Evolutionary conservation across 208 protist genomes (phyloP), one percentile per base, ranked within the genome.

Genomic region (Trypanosoma platydactyli): DNA sequence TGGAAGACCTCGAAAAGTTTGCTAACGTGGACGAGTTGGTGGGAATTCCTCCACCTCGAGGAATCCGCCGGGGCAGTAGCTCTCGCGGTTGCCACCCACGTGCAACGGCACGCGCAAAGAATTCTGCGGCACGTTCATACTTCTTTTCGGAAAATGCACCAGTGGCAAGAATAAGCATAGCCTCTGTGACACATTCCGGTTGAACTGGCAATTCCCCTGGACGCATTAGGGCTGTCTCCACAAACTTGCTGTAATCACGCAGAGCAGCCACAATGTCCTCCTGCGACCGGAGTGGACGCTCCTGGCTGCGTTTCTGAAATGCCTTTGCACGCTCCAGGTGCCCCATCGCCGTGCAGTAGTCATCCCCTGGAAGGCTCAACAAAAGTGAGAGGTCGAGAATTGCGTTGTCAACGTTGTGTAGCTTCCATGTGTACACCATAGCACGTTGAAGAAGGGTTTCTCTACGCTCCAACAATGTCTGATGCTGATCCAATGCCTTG

Each of bases 381-480:
- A 82, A 73, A 30, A 94, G 72, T 12, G 83, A 89, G 54, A 92
- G 89, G 64, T 96, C 90, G 24, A 78, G 75, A 71, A 96, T 91
- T 18, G 90, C 90, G 20, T 80, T 64, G 55, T 88, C 80, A 70
- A 83, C 68, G 56, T 87, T 71, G n/a, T 66, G 46, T 18, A 84
- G 51, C 42, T 80, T 68, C 20, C 84, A 80, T 2, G 78, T 73
- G 66, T 87, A 86, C 35, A 91, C 72, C 1, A 76, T 73, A n/a
- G 87, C 90, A n/a, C 90, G 87, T 3, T 76, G 76, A 24, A 96
- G 76, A 42, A 92, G 77, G 12, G 85, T 94, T 15, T 76, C 64
- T 29, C 81, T 73, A 13, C 84, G 90, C n/a, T 68, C 74, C 18
- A 74, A 51, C 25, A 52, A 22, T 5, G 73, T 72, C 75, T 92